phyloP scores from a whole-genome alignment of 371 early-diverging fungal genomes.

The Actinomortierella ambigua region DNA sequence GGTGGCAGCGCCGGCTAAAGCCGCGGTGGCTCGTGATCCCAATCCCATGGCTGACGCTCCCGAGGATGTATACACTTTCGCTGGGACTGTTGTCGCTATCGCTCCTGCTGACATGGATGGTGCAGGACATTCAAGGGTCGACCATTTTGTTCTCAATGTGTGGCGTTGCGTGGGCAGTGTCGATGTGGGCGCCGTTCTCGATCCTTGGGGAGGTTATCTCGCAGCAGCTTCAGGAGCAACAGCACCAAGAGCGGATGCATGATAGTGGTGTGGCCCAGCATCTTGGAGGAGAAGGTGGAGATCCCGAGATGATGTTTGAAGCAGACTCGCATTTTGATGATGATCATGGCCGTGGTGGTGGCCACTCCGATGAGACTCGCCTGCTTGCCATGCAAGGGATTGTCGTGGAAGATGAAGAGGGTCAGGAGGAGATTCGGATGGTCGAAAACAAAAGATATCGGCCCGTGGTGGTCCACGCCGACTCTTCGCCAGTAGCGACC shows the following conservation, averaged over 20 bases:
- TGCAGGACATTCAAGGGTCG: conserved; percentile 57
- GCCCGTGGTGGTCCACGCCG: too few relatives aligned
- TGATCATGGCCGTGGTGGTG: not conserved
- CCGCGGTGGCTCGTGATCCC: conserved; percentile 29
- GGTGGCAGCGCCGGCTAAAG: not conserved
- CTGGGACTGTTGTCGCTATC: conserved; percentile 69
- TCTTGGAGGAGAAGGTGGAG: too few relatives aligned
- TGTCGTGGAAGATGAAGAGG: conserved; percentile 24
- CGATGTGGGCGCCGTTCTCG: conserved; percentile 94
- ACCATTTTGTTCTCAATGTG: conserved; percentile 71
- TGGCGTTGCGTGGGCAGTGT: conserved; percentile 88
- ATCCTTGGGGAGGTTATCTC: conserved; percentile 86
- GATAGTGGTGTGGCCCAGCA: conserved; percentile 35
- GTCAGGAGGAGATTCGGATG: conserved; percentile 39
- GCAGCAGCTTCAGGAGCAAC: conserved; percentile 43
- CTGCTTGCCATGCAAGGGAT: too few relatives aligned
- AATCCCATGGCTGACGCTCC: conserved; percentile 55
- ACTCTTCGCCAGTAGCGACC: too few relatives aligned
- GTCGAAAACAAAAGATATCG: conserved; percentile 5
- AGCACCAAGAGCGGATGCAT: conserved; percentile 36
- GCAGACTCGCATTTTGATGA: conserved; percentile 2
- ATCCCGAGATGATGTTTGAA: not conserved
- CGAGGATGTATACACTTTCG: conserved; percentile 72
- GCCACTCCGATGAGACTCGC: too few relatives aligned
- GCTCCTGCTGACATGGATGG: conserved; percentile 70